Evolutionary conservation across 2,329 filamentous ascomycete species (phyloP).

Genomic region (Phialophora chinensis): DNA sequence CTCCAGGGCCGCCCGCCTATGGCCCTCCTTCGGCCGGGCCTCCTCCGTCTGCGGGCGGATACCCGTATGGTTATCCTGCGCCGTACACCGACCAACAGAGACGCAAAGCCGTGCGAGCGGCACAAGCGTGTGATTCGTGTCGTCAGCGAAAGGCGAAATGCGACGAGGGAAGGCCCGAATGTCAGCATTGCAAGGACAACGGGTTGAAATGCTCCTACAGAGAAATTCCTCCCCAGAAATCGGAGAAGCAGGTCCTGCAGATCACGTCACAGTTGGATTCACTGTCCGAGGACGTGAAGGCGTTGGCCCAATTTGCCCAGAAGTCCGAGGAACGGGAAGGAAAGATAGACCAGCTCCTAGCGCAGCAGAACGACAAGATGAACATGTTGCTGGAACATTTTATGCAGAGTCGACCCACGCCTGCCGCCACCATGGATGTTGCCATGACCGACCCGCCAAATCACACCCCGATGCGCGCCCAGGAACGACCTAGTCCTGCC

Average conservation of each 20-base stretch:
- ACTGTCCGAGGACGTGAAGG: constrained; percentile 31
- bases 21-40: constrained; percentile 38
- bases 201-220: constrained; percentile 83
- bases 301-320: constrained; percentile 27
- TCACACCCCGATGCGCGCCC: not conserved
- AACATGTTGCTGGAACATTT: constrained; percentile 20
- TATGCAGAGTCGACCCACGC: constrained; percentile 3
- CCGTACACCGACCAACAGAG: constrained; percentile 27
- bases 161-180: constrained; percentile 82
- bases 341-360: constrained; percentile 25
- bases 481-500: constrained; percentile 27
- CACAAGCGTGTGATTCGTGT: constrained; percentile 87
- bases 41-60: constrained; percentile 24
- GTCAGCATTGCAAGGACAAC: constrained; percentile 86
- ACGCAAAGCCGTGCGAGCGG: constrained; percentile 38
- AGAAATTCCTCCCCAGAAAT: constrained; percentile 91
- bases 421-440: not conserved
- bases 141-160: constrained; percentile 88
- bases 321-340: constrained; percentile 25
- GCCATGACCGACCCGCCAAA: constrained; percentile 17
- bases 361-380: constrained; percentile 22
- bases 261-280: constrained; percentile 38
- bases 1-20: constrained; percentile 30
- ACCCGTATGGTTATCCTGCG: constrained; percentile 21
- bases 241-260: constrained; percentile 48